Conservation (phyloP, 345 rosid species). For the Psidium friedrichsthalianum region DNA sequence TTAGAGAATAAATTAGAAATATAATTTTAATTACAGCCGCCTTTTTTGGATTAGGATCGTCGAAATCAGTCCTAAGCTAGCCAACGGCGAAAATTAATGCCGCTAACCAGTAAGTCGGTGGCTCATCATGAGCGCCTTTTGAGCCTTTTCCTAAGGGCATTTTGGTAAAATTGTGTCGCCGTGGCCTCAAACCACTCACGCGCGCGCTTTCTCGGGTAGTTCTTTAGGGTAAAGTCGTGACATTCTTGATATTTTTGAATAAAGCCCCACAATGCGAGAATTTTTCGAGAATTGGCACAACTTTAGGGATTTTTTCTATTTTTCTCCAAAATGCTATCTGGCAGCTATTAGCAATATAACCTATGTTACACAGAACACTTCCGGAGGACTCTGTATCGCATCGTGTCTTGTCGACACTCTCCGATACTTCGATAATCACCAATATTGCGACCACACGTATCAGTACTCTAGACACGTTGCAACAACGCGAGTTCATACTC, state of each 20-base stretch:
- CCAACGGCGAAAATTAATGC: neutral
- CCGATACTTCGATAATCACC: too few species aligned
- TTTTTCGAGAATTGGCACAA: neutral
- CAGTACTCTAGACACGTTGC: too few species aligned
- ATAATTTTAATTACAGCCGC: too few species aligned
- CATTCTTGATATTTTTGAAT: neutral
- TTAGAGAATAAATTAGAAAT: too few species aligned
- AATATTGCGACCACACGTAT: too few species aligned
- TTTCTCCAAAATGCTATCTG: neutral
- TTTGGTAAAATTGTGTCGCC: neutral
- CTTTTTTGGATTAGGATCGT: too few species aligned
- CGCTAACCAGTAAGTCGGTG: neutral
- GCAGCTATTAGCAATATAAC: too few species aligned
- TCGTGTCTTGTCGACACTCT: too few species aligned
- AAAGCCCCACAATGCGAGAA: neutral
- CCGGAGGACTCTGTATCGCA: fast-evolving
- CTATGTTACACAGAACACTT: too few species aligned
- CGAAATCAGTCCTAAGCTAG: too few species aligned
- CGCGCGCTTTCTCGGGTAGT: neutral
- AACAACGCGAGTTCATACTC: too few species aligned
- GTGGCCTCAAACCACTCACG: neutral
- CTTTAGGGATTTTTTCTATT: neutral
- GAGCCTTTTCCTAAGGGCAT: neutral
- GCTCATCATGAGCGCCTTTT: neutral
- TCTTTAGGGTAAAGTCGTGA: neutral